phyloP scores from a whole-genome alignment of 768 basidiomycete species.

The Macrolepiota dolichaula region DNA sequence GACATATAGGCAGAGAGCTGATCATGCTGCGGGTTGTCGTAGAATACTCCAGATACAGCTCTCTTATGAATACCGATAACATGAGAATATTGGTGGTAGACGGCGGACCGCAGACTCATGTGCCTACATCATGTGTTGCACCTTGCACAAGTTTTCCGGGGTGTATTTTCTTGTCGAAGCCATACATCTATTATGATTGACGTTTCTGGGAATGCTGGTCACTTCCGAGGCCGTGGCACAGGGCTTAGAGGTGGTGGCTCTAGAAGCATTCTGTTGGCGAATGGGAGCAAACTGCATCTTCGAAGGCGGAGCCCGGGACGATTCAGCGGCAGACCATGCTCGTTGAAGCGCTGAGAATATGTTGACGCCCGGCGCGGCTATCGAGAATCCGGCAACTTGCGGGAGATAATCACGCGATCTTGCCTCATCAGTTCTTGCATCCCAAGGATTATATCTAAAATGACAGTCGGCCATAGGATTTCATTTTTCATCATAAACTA shows the following conservation, averaged over 20 bases:
- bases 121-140: slow-evolving; percentile 6
- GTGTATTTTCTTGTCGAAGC: neutral
- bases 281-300: too few relatives aligned
- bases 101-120: slow-evolving; percentile 7
- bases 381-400: neutral
- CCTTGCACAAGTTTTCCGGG: neutral
- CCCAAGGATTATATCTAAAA: neutral
- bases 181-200: too few relatives aligned
- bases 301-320: too few relatives aligned
- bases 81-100: neutral
- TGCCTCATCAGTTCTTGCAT: neutral
- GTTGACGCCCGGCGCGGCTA: too few relatives aligned
- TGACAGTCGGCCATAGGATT: neutral
- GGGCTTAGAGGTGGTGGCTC: too few relatives aligned
- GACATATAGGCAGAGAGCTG: neutral
- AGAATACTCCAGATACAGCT: neutral
- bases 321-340: neutral
- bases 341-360: neutral
- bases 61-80: too few relatives aligned
- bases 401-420: slow-evolving; percentile 1
- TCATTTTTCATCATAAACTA: neutral
- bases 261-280: too few relatives aligned
- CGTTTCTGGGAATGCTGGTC: too few relatives aligned
- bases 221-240: too few relatives aligned
- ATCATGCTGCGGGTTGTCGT: slow-evolving; percentile 1